Percentiles rank a stretch among this genome's conserved stretches.
phyloP scores from a whole-genome alignment of 148 eudicot genomes.

The Agrostemma githago region DNA sequence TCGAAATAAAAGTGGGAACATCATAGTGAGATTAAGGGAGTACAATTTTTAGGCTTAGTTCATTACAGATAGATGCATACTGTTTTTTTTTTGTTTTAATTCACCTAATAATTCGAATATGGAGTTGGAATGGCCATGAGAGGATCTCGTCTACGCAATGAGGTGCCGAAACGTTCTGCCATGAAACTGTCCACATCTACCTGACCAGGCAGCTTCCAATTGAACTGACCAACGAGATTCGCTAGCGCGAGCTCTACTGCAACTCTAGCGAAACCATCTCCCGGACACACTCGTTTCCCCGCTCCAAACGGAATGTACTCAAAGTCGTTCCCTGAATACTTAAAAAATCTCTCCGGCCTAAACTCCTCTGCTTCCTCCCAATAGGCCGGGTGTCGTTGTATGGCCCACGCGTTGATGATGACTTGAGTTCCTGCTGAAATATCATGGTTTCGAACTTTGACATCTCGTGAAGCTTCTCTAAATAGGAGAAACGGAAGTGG shows the following conservation, averaged over 20 bases:
- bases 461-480: too few species aligned
- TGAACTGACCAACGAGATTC: constrained; percentile 23
- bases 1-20: too few species aligned
- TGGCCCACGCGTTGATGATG: too few species aligned
- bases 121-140: constrained; percentile 1
- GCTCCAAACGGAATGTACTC: constrained; percentile 35
- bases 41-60: too few species aligned
- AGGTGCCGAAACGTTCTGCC: constrained; percentile 15
- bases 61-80: too few species aligned
- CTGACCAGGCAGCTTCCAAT: constrained; percentile 26
- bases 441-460: constrained; percentile 8
- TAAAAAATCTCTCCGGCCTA: constrained; percentile 38
- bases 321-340: constrained; percentile 23
- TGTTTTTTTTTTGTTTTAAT: too few species aligned
- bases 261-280: constrained; percentile 14
- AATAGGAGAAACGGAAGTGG: too few species aligned
- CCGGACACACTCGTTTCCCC: constrained; percentile 32
- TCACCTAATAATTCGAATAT: too few species aligned
- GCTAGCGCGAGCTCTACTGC: constrained; percentile 31
- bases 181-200: constrained; percentile 6
- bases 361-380: too few species aligned
- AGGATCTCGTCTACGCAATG: constrained; percentile 9
- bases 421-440: constrained; percentile 24
- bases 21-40: too few species aligned
- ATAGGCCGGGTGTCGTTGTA: too few species aligned